These are phyloP conservation scores for Cydonia oblonga DNA, from an alignment of 331 rosid genomes.

Conservation along the genomic window DNA sequence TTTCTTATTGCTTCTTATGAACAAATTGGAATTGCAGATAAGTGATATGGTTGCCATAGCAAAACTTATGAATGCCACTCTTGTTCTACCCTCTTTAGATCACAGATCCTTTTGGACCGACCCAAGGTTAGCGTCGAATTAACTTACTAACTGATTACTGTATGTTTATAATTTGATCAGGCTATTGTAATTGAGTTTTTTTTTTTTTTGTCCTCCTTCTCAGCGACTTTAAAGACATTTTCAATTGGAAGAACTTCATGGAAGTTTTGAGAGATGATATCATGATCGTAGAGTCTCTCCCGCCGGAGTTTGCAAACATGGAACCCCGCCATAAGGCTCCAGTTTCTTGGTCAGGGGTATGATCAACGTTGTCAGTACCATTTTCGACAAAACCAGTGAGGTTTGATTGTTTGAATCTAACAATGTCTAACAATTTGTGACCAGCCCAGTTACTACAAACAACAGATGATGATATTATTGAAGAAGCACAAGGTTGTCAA, in stretches of 20 bases:
- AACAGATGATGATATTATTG: slow-evolving; percentile 23
- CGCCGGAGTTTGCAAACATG: slow-evolving; percentile 18
- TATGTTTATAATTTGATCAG: too few species aligned
- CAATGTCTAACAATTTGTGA: background rate
- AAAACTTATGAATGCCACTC: slow-evolving; percentile 54
- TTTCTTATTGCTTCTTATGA: background rate
- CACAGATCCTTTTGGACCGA: slow-evolving; percentile 56
- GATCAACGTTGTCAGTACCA: background rate
- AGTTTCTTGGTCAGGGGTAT: slow-evolving; percentile 65
- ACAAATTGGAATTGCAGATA: slow-evolving; percentile 27
- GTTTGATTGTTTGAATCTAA: background rate
- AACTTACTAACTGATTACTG: too few species aligned
- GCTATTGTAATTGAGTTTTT: too few species aligned
- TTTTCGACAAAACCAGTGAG: background rate
- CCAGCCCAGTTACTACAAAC: slow-evolving; percentile 33
- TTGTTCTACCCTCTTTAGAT: slow-evolving; percentile 60
- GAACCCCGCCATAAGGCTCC: slow-evolving; percentile 34
- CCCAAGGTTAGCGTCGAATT: slow-evolving; percentile 23
- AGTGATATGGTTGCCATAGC: slow-evolving; percentile 69
- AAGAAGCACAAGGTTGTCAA: slow-evolving; percentile 36
- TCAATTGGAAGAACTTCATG: slow-evolving; percentile 49
- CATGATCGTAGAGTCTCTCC: slow-evolving; percentile 36
- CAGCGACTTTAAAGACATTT: slow-evolving; percentile 53
- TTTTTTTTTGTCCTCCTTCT: too few species aligned
- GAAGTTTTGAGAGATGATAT: slow-evolving; percentile 45